Evolutionary conservation across 2,329 filamentous ascomycete species (phyloP).

Genomic region (Aspergillus sp.): DNA sequence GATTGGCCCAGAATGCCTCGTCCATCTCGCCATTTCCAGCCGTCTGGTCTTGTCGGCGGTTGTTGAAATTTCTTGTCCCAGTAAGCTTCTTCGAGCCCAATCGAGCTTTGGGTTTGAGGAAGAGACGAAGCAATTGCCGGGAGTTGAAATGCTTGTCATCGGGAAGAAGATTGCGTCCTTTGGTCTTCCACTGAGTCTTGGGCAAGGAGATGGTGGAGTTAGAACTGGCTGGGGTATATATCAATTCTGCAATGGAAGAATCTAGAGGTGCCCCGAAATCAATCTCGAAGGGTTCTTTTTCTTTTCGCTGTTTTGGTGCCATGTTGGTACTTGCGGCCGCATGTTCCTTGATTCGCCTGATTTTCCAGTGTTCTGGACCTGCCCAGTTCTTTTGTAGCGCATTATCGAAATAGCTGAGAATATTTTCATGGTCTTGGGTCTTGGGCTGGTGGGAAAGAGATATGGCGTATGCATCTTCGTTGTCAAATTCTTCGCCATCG

Average conservation of each 20-base stretch:
- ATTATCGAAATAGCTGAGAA: slow-evolving; percentile 96
- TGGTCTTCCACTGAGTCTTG: slow-evolving; percentile 94
- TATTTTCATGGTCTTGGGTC: slow-evolving; percentile 78
- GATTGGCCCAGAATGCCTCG: slow-evolving; percentile 87
- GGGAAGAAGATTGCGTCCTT: slow-evolving; percentile 84
- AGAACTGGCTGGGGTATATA: slow-evolving; percentile 76
- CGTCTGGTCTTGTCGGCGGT: slow-evolving; percentile 45
- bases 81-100: slow-evolving; percentile 63
- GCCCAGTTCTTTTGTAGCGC: slow-evolving; percentile 96
- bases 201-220: slow-evolving; percentile 79
- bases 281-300: slow-evolving; percentile 95
- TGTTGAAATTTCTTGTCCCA: slow-evolving; percentile 37
- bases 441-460: slow-evolving; percentile 69
- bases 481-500: slow-evolving; percentile 56
- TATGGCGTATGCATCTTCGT: slow-evolving; percentile 70
- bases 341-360: slow-evolving; percentile 83
- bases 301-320: slow-evolving; percentile 66
- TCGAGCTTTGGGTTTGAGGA: slow-evolving; percentile 89
- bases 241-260: slow-evolving; percentile 63
- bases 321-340: slow-evolving; percentile 45
- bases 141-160: slow-evolving; percentile 99
- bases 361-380: slow-evolving; percentile 97
- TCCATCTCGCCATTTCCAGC: slow-evolving; percentile 75
- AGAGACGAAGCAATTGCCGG: slow-evolving; percentile 79
- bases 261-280: slow-evolving; percentile 78